Percentiles rank a stretch among this genome's conserved stretches.
Conservation (phyloP, 306 rosid species). For the Acacia melanoxylon region DNA sequence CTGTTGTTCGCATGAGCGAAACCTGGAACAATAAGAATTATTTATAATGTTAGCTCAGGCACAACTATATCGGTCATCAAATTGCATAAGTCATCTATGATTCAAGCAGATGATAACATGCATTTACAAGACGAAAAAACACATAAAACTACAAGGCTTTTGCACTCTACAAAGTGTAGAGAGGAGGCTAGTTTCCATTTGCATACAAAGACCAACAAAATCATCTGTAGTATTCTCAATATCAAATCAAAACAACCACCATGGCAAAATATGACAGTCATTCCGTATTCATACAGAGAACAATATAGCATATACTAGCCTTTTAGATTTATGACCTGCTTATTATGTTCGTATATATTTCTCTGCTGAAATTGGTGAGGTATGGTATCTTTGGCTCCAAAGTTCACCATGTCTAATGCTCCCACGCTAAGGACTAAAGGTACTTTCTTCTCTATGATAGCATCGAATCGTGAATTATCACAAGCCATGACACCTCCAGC, state of each 20-base stretch:
- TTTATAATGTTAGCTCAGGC: slow-evolving; percentile 14
- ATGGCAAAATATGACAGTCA: slow-evolving; percentile 23
- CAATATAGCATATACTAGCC: slow-evolving; percentile 15
- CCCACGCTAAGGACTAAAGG: slow-evolving; percentile 84
- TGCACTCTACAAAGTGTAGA: slow-evolving; percentile 8
- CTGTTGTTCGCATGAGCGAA: slow-evolving; percentile 82
- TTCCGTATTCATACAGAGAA: slow-evolving; percentile 23
- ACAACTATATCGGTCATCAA: slow-evolving; percentile 13
- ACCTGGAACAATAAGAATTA: slow-evolving; percentile 50
- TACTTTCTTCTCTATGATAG: slow-evolving; percentile 62
- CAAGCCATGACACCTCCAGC: slow-evolving; percentile 96
- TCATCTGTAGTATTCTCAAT: background rate
- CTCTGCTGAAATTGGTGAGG: slow-evolving; percentile 65
- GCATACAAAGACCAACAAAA: slow-evolving; percentile 12
- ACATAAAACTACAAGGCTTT: slow-evolving; percentile 14
- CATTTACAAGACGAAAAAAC: slow-evolving; percentile 22
- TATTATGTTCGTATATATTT: slow-evolving; percentile 73
- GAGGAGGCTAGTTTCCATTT: slow-evolving; percentile 1
- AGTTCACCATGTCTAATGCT: slow-evolving; percentile 93
- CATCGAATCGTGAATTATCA: slow-evolving; percentile 76
- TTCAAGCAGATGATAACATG: slow-evolving; percentile 6
- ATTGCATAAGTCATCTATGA: slow-evolving; percentile 7
- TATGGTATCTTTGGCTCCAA: slow-evolving; percentile 79
- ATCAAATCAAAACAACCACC: slow-evolving; percentile 7
- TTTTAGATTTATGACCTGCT: slow-evolving; percentile 65